phyloP scores from a whole-genome alignment of 164 flowering plant species.

The Aristolochia californica region DNA sequence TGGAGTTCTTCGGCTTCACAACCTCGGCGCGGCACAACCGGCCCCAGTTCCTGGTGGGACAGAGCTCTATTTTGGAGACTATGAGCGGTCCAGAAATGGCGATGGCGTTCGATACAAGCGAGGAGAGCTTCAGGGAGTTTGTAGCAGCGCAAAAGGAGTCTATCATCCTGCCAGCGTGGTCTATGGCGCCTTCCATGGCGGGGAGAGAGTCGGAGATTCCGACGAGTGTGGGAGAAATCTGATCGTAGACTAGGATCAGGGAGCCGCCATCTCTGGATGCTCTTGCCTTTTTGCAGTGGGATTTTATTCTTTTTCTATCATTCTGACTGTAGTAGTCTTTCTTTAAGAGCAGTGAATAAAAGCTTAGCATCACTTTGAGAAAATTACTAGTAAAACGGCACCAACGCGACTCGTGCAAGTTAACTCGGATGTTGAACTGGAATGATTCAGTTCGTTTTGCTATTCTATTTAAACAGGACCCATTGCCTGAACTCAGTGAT shows the following conservation, averaged over 20 bases:
- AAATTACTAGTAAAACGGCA: no score
- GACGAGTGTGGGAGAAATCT: background rate
- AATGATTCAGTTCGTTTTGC: no score
- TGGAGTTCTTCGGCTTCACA: slow-evolving; percentile 95
- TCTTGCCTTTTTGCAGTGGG: background rate
- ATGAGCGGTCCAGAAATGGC: slow-evolving; percentile 61
- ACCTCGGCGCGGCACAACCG: slow-evolving; percentile 59
- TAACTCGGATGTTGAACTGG: no score
- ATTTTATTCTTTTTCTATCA: background rate
- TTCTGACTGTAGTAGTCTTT: no score
- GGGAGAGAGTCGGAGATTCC: background rate
- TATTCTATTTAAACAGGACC: no score
- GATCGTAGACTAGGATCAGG: background rate
- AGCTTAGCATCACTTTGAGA: no score
- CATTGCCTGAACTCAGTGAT: no score
- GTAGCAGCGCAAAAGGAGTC: slow-evolving; percentile 43
- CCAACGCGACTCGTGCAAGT: no score
- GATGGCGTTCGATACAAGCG: slow-evolving; percentile 39
- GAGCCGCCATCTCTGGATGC: background rate
- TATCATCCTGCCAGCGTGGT: slow-evolving; percentile 43
- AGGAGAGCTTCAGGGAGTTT: slow-evolving; percentile 21
- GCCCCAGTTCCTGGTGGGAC: slow-evolving; percentile 80
- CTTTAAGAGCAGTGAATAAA: no score
- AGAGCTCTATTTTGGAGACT: slow-evolving; percentile 38
- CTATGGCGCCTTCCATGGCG: slow-evolving; percentile 25